phyloP scores from a whole-genome alignment of 768 basidiomycete species.

The Punctularia strigosozonata region DNA sequence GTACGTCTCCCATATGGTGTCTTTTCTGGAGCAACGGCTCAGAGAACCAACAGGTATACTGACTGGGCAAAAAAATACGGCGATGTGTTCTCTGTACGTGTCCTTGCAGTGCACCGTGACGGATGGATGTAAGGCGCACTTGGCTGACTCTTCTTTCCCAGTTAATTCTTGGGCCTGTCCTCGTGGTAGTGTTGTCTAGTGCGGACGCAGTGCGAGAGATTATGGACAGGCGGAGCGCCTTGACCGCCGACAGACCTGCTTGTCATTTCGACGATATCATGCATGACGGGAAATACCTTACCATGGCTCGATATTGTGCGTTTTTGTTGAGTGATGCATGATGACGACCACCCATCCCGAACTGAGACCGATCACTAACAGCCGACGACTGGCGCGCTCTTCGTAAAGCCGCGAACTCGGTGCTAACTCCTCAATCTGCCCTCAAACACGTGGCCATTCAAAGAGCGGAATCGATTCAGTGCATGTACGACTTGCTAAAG shows the following conservation, averaged over 20 bases:
- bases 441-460: slow-evolving; percentile 15
- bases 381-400: not conserved
- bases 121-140: slow-evolving; percentile 7
- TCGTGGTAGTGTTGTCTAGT: slow-evolving; percentile 14
- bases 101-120: slow-evolving; percentile 4
- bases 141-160: too few relatives aligned
- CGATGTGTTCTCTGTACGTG: slow-evolving; percentile 15
- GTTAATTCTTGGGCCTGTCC: slow-evolving; percentile 14
- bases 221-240: slow-evolving; percentile 17
- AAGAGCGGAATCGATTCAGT: slow-evolving; percentile 17
- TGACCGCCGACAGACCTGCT: slow-evolving; percentile 15
- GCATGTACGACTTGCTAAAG: slow-evolving; percentile 17
- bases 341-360: too few relatives aligned
- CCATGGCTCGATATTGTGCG: slow-evolving; percentile 9
- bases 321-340: too few relatives aligned
- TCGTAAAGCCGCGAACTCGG: not conserved
- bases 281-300: slow-evolving; percentile 10
- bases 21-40: too few relatives aligned
- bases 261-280: slow-evolving; percentile 11
- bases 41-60: too few relatives aligned
- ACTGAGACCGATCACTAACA: too few relatives aligned
- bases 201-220: slow-evolving; percentile 14
- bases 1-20: too few relatives aligned
- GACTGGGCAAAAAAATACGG: slow-evolving; percentile 18
- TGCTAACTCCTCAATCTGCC: slow-evolving; percentile 10